Evolutionary conservation across 345 rosid genomes (phyloP), one percentile per base, ranked within the genome.

Genomic region (Pugionium dolabratum): DNA sequence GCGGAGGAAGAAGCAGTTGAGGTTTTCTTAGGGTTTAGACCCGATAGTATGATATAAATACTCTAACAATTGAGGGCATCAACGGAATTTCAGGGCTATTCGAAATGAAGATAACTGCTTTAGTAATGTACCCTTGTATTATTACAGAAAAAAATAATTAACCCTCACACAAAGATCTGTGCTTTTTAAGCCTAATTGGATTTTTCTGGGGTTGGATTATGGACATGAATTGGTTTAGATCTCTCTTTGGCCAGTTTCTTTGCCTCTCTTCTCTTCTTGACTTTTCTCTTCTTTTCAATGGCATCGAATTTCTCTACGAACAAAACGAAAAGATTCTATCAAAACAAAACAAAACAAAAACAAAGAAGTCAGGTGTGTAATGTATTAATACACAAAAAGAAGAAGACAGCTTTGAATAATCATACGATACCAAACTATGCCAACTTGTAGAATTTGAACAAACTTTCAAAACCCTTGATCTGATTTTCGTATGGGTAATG

Each of bases 221-320:
- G 40, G 39, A 9, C 6, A n/a, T 42, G 48, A 41, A 58, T 4
- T 29, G 50, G 50, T 10, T 72, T 72, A 27, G 50, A 46, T 35
- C 1, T 62, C 41, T 76, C 85, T 69, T 49, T 78, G 7, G 79
- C 84, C 52, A 74, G 69, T 69, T 65, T 85, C 78, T 88, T 90
- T 0, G 88, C 83, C 32, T 61, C 69, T 75, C 91, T 82, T 51
- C 91, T 78, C 27, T 74, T 78, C 76, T 82, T 88, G 48, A 74
- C 36, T 58, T 76, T 88, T 29, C 62, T 73, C 11, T 46, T 47
- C 80, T 68, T 77, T 40, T 69, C 73, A 54, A 50, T 57, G 31
- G 54, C 70, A 35, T 62, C 44, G 7, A 36, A 2, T 43, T 42
- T 33, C 45, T 59, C 80, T 60, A 62, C 80, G 49, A 78, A 37